phyloP scores from a whole-genome alignment of 352 stramenopile species.

The Phytophthora melonis region DNA sequence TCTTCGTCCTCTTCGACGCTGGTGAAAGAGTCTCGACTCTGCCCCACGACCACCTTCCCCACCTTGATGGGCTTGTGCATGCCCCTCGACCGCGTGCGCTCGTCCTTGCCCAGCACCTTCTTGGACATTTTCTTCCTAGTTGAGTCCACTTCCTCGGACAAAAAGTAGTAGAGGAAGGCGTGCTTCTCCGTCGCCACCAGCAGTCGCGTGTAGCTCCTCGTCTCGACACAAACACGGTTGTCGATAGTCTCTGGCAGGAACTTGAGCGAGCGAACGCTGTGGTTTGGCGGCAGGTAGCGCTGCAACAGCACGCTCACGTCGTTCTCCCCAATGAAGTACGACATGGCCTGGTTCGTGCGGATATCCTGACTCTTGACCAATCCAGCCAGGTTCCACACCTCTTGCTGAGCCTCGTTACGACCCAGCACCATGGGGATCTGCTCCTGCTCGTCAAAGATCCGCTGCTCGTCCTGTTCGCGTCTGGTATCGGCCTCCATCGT shows the following conservation, averaged over 20 bases:
- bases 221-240: slow-evolving; percentile 77
- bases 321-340: slow-evolving; percentile 69
- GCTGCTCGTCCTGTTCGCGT: slow-evolving; percentile 58
- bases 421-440: slow-evolving; percentile 68
- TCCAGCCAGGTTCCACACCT: slow-evolving; percentile 77
- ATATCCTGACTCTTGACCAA: slow-evolving; percentile 81
- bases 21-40: slow-evolving; percentile 50
- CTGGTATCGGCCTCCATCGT: slow-evolving; percentile 54
- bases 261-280: slow-evolving; percentile 68
- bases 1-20: slow-evolving; percentile 37
- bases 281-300: slow-evolving; percentile 79
- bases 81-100: slow-evolving; percentile 54
- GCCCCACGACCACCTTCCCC: slow-evolving; percentile 32
- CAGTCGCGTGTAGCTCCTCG: slow-evolving; percentile 80
- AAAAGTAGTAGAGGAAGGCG: slow-evolving; percentile 87
- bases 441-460: slow-evolving; percentile 66
- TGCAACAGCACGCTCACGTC: slow-evolving; percentile 80
- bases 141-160: slow-evolving; percentile 73
- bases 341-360: slow-evolving; percentile 83
- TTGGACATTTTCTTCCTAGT: slow-evolving; percentile 83
- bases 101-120: slow-evolving; percentile 71
- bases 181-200: slow-evolving; percentile 70
- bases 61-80: slow-evolving; percentile 58
- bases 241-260: slow-evolving; percentile 89
- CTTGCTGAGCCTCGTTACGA: slow-evolving; percentile 78